These are phyloP conservation scores for Rhizopogon roseolus DNA, from an alignment of 768 basidiomycete genomes.

Conservation along the genomic window DNA sequence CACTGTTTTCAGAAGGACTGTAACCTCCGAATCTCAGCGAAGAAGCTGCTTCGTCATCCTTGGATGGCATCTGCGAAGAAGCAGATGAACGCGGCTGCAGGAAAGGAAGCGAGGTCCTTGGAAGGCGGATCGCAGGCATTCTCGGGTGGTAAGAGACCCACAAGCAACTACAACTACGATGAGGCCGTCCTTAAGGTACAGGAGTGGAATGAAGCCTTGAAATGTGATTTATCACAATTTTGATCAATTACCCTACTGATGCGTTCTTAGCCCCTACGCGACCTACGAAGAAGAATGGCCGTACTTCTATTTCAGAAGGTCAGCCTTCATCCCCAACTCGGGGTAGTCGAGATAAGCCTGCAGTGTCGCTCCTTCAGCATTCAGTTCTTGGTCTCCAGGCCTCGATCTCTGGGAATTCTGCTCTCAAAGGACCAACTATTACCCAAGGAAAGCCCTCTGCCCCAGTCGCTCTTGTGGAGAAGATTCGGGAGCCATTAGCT, in stretches of 20 bases:
- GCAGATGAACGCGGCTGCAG: conserved; percentile 46
- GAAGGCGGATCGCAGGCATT: conserved; percentile 17
- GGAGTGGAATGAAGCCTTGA: conserved; percentile 97
- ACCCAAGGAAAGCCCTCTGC: conserved; percentile 14
- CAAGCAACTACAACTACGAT: conserved; percentile 85
- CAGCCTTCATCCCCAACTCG: conserved; percentile 42
- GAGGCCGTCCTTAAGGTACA: conserved; percentile 94
- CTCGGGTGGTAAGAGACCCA: conserved; percentile 40
- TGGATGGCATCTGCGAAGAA: conserved; percentile 91
- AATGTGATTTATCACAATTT: conserved; percentile 49
- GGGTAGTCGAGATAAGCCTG: conserved; percentile 21
- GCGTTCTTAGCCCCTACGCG: conserved; percentile 58
- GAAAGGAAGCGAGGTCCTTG: conserved; percentile 19
- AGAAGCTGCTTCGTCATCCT: conserved; percentile 87
- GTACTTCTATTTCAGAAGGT: conserved; percentile 28
- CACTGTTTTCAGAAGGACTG: conserved; percentile 99
- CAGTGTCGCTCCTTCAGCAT: conserved; percentile 22
- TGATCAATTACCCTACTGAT: conserved; percentile 2
- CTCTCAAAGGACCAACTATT: conserved; percentile 15
- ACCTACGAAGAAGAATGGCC: conserved; percentile 61
- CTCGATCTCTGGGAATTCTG: conserved; percentile 27
- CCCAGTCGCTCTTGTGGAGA: conserved; percentile 30
- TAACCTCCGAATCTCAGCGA: conserved; percentile 90
- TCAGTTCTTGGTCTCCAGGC: conserved; percentile 31
- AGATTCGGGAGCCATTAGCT: conserved; percentile 49